Evolutionary conservation across 495 filamentous ascomycete genomes (phyloP).

Genomic region (Penicillium canescens): DNA sequence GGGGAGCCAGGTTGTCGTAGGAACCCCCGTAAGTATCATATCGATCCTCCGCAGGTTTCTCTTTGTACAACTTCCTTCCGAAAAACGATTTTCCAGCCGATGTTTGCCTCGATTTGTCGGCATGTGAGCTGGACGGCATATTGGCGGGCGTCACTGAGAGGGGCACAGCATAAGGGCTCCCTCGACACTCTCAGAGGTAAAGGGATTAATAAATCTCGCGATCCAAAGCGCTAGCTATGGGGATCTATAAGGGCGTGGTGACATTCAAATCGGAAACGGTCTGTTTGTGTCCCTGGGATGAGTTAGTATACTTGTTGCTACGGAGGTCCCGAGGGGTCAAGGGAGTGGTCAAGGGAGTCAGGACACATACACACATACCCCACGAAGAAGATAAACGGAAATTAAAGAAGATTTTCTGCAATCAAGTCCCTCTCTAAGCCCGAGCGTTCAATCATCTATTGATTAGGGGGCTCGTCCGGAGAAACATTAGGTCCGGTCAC

Average conservation of each 20-base stretch:
- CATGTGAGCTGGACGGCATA: constrained; percentile 59
- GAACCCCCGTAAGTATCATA: constrained; percentile 55
- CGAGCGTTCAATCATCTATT: constrained; percentile 19
- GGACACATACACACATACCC: constrained; percentile 12
- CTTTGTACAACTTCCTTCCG: constrained; percentile 72
- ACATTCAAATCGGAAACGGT: constrained; percentile 23
- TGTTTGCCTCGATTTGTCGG: constrained; percentile 80
- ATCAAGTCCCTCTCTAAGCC: constrained; percentile 29
- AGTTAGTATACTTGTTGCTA: constrained; percentile 28
- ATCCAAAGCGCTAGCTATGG: constrained; percentile 14
- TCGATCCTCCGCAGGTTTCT: constrained; percentile 59
- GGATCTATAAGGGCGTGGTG: constrained; percentile 15
- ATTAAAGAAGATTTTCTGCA: constrained; percentile 18
- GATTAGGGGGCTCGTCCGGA: constrained; percentile 26
- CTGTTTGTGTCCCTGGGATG: constrained; percentile 22
- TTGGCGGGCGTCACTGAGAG: constrained; percentile 40
- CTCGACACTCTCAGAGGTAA: constrained; percentile 11
- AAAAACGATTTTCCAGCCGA: constrained; percentile 88
- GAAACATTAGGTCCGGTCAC: constrained; percentile 22
- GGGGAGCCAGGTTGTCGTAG: constrained; percentile 47
- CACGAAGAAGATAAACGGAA: constrained; percentile 13
- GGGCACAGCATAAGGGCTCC: constrained; percentile 41
- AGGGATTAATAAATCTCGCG: constrained; percentile 4
- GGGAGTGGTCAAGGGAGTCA: neutral
- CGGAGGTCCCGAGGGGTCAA: constrained; percentile 4